A percentile compares a stretch with the other conserved stretches of the same genome.
These are phyloP conservation scores for Rossbeevera mucosa DNA, from an alignment of 768 basidiomycete genomes.

Conservation along the genomic window DNA sequence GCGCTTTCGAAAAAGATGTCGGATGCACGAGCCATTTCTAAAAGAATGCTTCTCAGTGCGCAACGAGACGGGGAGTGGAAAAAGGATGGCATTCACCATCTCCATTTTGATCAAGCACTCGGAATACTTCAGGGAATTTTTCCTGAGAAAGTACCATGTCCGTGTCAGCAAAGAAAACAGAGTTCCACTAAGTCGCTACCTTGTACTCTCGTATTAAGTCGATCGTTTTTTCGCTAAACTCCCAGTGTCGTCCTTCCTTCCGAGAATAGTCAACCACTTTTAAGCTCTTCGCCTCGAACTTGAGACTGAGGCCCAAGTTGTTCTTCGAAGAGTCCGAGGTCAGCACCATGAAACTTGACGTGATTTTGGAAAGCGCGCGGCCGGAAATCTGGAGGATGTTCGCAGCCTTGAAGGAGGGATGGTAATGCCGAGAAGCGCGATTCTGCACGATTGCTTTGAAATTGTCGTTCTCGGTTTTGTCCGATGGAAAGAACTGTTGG, in stretches of 20 bases:
- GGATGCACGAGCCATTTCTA: constrained; percentile 69
- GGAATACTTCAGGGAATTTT: constrained; percentile 82
- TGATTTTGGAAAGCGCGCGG: constrained; percentile 83
- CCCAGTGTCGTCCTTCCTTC: constrained; percentile 84
- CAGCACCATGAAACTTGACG: constrained; percentile 89
- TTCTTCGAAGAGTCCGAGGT: constrained; percentile 70
- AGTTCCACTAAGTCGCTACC: constrained; percentile 32
- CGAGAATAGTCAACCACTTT: constrained; percentile 92
- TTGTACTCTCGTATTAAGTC: constrained; percentile 81
- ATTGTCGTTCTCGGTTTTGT: constrained; percentile 70
- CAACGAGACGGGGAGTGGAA: background rate
- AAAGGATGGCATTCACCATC: constrained; percentile 46
- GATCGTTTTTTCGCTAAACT: constrained; percentile 86
- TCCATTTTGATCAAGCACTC: constrained; percentile 60
- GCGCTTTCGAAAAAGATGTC: constrained; percentile 57
- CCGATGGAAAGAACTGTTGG: constrained; percentile 79
- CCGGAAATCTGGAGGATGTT: constrained; percentile 70
- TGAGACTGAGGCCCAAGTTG: constrained; percentile 91
- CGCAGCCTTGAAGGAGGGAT: constrained; percentile 74
- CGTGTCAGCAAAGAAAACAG: background rate
- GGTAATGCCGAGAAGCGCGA: constrained; percentile 54
- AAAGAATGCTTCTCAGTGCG: background rate
- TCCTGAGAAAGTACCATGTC: constrained; percentile 35
- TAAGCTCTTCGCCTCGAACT: constrained; percentile 89
- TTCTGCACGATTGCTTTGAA: constrained; percentile 66